Base-by-base conservation (phyloP, 768 basidiomycete genomes). In the Pleurotus eryngii region DNA sequence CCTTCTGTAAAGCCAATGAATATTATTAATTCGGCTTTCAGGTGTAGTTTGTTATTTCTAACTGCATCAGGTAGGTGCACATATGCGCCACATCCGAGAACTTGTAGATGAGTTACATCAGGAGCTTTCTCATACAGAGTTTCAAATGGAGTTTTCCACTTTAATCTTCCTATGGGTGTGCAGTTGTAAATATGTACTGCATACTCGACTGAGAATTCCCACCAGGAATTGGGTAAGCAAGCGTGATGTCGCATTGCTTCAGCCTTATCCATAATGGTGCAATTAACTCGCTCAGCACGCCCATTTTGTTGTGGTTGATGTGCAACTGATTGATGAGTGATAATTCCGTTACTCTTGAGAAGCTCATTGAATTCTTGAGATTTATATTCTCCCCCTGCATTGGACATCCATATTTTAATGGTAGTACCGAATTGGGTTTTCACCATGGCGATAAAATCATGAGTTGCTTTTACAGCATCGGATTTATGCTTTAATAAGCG, bases 271-370 rank as follows among this genome's bases (percentile, higher is more conserved):
- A 64, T 18, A 0, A 70, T 27, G 0, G 65, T 73, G 17, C 57
- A 12, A 49, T 74, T 74, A 7, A 61, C 59, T 1, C 64, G 42
- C 35, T 76, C 71, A 0, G 70, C 73, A 1, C 70, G 39, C 1
- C 72, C 64, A 46, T 72, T 72, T 26, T 72, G 68, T 4, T 59
- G 24, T 0, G 68, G 67, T 3, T 63, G 62, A 9, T 69, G 62
- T 0, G 64, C 64, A 1, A 57, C 60, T 0, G 67, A 68, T 0
- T 48, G 57, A 8, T 68, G 63, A 0, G 62, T 14, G 7, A 64
- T 47, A 11, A 72, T 69, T 0, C 70, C 68, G 9, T 57, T 27
- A 5, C 20, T 2, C 1, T 15, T 35, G 38, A 63, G 47, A 5
- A 26, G 57, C 12, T 60, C 14, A 24, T 51, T 46, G 26, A 61